Base-by-base conservation (phyloP, 2,329 filamentous ascomycete genomes). In the Emmonsiellopsis sp. region DNA sequence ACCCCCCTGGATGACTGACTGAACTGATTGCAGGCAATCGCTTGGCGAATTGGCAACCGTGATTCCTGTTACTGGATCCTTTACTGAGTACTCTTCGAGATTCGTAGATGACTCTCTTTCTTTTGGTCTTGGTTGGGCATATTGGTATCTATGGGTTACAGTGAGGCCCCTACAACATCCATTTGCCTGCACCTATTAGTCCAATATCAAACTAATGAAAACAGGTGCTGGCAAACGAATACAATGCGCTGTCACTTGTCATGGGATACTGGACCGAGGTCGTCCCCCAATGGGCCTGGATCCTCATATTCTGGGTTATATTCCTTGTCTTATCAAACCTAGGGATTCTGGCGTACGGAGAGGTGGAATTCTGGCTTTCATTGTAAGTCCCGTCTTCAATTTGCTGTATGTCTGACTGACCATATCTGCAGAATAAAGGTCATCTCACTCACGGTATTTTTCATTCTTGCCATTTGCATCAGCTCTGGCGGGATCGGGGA, bases 21-120 rank as follows among this genome's bases (percentile, higher is more conserved):
- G 31, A 31, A 33, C n/a, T 37, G 17, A 39, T 32, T 5, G 66
- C 58, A 88, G 87, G 81, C 86, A 88, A 72, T 85, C 81, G 4
- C 71, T 90, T 6, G 86, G 86, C 17, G 86, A 90, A 65, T 72
- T 89, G 61, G 86, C 86, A 2, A 88, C 86, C 6, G 69, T 88
- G 1, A 88, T 85, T 59, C 86, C 86, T 0, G 84, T 81, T 0
- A 82, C 83, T 5, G 86, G 86, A 2, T 83, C 83, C 0, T 88
- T 89, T 61, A 82, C 83, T n/a, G 81, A 79, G 8, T 77, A 88
- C 37, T 83, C 83, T 0, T 82, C 86, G 57, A 78, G 86, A 6
- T 85, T 89, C 58, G 81, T 87, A 33, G 85, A 88, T 64, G 81
- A 82, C 61, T 83, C 83, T 0, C 84, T 87, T 60, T 81, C 79